phyloP scores from a whole-genome alignment of 1,284 basidiomycete species.

The Ceratobasidium sp. region DNA sequence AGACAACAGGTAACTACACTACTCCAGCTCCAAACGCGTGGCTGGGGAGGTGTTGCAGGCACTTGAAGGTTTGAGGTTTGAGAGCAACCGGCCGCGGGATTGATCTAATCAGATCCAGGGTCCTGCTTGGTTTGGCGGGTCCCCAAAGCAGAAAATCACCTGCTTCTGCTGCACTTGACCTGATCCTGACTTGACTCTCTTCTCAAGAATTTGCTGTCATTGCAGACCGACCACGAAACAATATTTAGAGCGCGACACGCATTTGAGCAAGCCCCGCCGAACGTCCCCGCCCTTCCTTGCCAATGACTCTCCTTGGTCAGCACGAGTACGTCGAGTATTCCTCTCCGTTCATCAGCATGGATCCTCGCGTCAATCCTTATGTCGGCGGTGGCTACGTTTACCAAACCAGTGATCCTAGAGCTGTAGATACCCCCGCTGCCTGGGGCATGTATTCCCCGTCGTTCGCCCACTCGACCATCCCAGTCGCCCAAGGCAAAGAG shows the following conservation, averaged over 20 bases:
- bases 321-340: slow-evolving; percentile 43
- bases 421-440: slow-evolving; percentile 13
- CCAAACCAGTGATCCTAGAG: slow-evolving; percentile 41
- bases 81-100: slow-evolving; percentile 32
- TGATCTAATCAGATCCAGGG: slow-evolving; percentile 39
- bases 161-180: slow-evolving; percentile 15
- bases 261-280: not conserved
- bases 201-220: slow-evolving; percentile 23
- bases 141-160: slow-evolving; percentile 32
- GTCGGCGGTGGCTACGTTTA: slow-evolving; percentile 36
- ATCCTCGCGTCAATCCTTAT: slow-evolving; percentile 39
- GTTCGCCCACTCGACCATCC: slow-evolving; percentile 32
- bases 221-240: not conserved
- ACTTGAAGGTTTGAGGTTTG: slow-evolving; percentile 30
- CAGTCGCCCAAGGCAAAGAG: slow-evolving; percentile 38
- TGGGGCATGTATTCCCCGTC: slow-evolving; percentile 38
- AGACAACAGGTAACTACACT: not conserved
- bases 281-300: slow-evolving; percentile 16
- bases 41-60: slow-evolving; percentile 31
- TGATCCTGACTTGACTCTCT: slow-evolving; percentile 19
- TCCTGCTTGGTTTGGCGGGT: slow-evolving; percentile 15
- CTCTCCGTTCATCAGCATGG: slow-evolving; percentile 37
- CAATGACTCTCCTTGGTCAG: slow-evolving; percentile 42
- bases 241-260: slow-evolving; percentile 25
- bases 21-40: slow-evolving; percentile 24